Conservation (phyloP, 495 filamentous ascomycete species). For the Neurospora sp. region DNA sequence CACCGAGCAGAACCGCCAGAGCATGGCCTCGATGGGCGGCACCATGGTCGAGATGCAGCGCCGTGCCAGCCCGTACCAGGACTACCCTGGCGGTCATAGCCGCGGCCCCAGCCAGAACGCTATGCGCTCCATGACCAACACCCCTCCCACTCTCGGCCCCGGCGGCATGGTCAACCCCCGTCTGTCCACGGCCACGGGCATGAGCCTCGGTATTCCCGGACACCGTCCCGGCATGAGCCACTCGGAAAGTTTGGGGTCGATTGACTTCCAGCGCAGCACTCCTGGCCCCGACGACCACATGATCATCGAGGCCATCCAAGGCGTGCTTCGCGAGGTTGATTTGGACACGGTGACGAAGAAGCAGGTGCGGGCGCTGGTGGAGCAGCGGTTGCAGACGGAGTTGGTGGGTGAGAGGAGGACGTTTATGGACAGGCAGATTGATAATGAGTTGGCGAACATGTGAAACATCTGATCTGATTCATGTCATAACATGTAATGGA, state of each 20-base stretch:
- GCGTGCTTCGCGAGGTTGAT: conserved; percentile 80
- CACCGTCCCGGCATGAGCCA: conserved; percentile 33
- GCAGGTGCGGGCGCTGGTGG: conserved; percentile 83
- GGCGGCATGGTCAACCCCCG: conserved; percentile 28
- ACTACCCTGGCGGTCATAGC: conserved; percentile 22
- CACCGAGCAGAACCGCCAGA: conserved; percentile 35
- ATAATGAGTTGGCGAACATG: conserved; percentile 90
- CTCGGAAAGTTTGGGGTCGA: conserved; percentile 50
- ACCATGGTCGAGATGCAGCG: conserved; percentile 32
- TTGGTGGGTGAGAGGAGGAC: conserved; percentile 68
- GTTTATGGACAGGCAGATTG: conserved; percentile 86
- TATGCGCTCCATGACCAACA: conserved; percentile 29
- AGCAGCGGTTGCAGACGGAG: conserved; percentile 84
- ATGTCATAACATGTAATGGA: not conserved
- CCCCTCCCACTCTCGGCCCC: conserved; percentile 34
- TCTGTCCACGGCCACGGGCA: conserved; percentile 24
- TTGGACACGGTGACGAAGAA: conserved; percentile 96
- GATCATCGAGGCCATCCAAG: conserved; percentile 75
- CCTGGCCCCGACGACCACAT: conserved; percentile 61
- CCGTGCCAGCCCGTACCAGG: conserved; percentile 40
- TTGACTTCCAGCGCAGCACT: conserved; percentile 61
- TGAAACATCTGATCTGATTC: conserved; percentile 26
- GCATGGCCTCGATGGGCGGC: conserved; percentile 42
- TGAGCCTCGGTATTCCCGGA: conserved; percentile 29
- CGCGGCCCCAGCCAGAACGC: conserved; percentile 14